phyloP scores from a whole-genome alignment of 139 green algal species.

The Chlorella sp. region DNA sequence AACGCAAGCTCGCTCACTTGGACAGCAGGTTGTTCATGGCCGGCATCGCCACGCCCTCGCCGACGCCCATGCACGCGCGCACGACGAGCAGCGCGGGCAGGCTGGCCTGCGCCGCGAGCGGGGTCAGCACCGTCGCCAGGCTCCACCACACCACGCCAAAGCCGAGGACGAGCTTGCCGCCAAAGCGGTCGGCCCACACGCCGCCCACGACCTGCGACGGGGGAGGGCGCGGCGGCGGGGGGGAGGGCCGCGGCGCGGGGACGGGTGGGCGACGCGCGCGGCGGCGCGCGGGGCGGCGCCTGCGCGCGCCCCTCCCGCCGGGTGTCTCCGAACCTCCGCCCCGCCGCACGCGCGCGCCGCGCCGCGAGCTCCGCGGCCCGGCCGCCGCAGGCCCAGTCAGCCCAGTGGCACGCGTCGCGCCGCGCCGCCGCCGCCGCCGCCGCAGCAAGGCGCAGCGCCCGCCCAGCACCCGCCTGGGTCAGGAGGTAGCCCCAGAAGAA shows the following conservation, averaged over 20 bases:
- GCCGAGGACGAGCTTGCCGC: constrained; percentile 92
- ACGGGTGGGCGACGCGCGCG: too few relatives aligned
- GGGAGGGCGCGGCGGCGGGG: too few relatives aligned
- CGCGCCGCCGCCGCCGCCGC: too few relatives aligned
- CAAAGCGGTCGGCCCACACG: constrained; percentile 90
- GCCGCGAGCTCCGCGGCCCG: constrained; percentile 64
- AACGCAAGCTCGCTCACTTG: constrained; percentile 50
- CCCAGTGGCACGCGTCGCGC: too few relatives aligned
- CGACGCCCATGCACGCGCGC: constrained; percentile 92
- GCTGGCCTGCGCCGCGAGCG: constrained; percentile 80
- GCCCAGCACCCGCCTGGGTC: constrained; percentile 82
- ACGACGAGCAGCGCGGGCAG: constrained; percentile 81
- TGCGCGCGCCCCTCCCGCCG: too few relatives aligned
- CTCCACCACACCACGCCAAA: constrained; percentile 97
- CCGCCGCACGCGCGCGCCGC: too few relatives aligned
- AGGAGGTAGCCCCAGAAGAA: constrained; percentile 98
- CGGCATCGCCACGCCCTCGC: constrained; percentile 98
- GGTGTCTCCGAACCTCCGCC: too few relatives aligned
- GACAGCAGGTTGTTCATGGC: constrained; percentile 98
- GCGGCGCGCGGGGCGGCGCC: too few relatives aligned
- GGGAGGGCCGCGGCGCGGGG: too few relatives aligned
- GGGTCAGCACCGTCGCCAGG: constrained; percentile 89
- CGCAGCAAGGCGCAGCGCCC: neutral
- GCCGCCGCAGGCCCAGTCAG: too few relatives aligned
- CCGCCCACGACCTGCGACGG: constrained; percentile 87